Evolutionary conservation across 441 rosid species (phyloP).

Genomic region (Corymbia citriodora): DNA sequence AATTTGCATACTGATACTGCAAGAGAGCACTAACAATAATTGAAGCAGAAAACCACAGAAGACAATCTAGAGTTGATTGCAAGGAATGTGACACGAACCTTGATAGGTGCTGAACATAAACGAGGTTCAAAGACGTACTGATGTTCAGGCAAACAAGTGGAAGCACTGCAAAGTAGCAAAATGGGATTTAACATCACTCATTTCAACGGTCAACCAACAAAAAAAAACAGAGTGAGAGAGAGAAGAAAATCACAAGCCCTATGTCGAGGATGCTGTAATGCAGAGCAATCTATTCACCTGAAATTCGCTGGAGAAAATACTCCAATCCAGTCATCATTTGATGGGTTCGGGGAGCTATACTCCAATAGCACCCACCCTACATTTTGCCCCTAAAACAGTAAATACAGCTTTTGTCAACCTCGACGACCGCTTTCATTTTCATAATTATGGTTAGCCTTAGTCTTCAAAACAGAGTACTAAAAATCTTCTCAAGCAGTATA

Average conservation of each 20-base stretch:
- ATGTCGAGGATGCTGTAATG: background rate
- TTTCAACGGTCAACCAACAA: background rate
- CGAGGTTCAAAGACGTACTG: slow-evolving; percentile 35
- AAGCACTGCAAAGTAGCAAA: slow-evolving; percentile 33
- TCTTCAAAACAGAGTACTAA: too few relatives aligned
- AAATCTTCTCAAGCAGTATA: background rate
- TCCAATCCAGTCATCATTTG: slow-evolving; percentile 76
- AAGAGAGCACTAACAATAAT: background rate
- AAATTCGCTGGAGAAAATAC: slow-evolving; percentile 83
- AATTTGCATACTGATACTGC: slow-evolving; percentile 78
- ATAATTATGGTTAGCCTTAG: too few relatives aligned
- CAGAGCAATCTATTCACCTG: slow-evolving; percentile 29
- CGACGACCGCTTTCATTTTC: too few relatives aligned
- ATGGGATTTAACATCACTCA: background rate
- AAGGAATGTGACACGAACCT: slow-evolving; percentile 31
- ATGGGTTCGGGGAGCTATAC: slow-evolving; percentile 44
- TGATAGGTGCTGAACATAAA: slow-evolving; percentile 69
- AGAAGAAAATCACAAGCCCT: background rate
- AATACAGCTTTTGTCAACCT: background rate
- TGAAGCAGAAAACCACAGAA: background rate
- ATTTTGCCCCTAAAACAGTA: slow-evolving; percentile 44
- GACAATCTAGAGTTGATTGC: background rate
- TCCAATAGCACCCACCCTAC: slow-evolving; percentile 51
- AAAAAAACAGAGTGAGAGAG: too few relatives aligned
- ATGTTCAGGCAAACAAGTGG: slow-evolving; percentile 43